Conservation (phyloP, 1,139 yeast genomes). For the Taphrina confusa region DNA sequence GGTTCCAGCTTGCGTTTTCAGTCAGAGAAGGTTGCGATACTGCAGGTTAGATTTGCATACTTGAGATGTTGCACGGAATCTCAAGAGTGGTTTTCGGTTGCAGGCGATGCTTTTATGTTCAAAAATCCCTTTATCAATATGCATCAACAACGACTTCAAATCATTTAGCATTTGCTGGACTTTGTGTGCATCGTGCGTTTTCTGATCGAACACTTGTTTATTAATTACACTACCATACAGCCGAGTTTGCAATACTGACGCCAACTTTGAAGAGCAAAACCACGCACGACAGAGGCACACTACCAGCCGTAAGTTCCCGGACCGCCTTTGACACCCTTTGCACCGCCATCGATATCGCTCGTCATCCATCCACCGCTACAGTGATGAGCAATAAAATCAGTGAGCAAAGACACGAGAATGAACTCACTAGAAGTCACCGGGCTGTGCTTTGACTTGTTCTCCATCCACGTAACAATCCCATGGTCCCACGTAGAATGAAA, state of each 20-base stretch:
- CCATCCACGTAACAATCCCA: slow-evolving; percentile 29
- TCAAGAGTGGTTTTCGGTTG: slow-evolving; percentile 11
- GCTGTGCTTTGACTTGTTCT: slow-evolving; percentile 26
- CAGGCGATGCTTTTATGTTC: slow-evolving; percentile 21
- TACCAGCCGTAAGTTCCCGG: slow-evolving; percentile 33
- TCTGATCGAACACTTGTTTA: too few species aligned
- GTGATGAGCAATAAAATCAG: neutral
- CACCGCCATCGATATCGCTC: slow-evolving; percentile 23
- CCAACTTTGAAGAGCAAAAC: neutral
- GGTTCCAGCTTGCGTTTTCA: too few species aligned
- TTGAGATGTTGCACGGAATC: slow-evolving; percentile 9
- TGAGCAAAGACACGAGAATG: too few species aligned
- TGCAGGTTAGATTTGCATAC: slow-evolving; percentile 3
- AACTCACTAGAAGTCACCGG: slow-evolving; percentile 17
- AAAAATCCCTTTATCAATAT: slow-evolving; percentile 12
- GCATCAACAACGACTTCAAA: slow-evolving; percentile 9
- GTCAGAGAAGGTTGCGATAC: too few species aligned
- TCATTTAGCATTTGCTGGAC: neutral
- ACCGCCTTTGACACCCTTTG: slow-evolving; percentile 26
- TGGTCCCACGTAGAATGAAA: slow-evolving; percentile 30
- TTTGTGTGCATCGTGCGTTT: too few species aligned
- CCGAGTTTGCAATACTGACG: neutral
- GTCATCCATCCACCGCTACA: slow-evolving; percentile 33
- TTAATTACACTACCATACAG: too few species aligned
- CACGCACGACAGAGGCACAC: neutral